Evolutionary conservation across 2,329 filamentous ascomycete genomes (phyloP).

Genomic region (Sclerotinia minor): DNA sequence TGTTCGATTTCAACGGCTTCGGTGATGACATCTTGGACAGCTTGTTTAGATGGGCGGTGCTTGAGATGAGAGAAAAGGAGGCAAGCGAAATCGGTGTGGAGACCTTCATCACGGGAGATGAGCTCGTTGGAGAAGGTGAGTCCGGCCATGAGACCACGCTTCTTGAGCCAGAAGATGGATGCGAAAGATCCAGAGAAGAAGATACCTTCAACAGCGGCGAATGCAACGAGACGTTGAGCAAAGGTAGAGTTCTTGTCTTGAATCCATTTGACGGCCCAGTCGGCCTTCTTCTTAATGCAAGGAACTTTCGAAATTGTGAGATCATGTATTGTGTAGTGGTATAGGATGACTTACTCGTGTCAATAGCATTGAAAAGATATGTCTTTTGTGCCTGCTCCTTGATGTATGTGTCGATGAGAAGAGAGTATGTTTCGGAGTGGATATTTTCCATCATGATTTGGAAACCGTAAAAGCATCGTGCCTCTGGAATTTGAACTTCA

Average conservation of each 20-base stretch:
- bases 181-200: constrained; percentile 99
- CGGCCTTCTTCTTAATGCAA: constrained; percentile 96
- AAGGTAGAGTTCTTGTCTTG: constrained; percentile 91
- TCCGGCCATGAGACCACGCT: constrained; percentile 98
- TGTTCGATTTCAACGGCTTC: constrained; percentile 95
- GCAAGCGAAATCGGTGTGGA: constrained; percentile 99
- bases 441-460: constrained; percentile 99
- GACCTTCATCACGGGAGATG: constrained; percentile 98
- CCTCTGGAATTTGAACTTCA: constrained; percentile 96
- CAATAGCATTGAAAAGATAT: constrained; percentile 97
- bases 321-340: neutral
- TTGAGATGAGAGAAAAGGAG: constrained; percentile 96
- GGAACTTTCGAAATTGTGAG: constrained; percentile 61
- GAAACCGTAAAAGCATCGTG: constrained; percentile 99
- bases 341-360: constrained; percentile 70
- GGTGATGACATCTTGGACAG: constrained; percentile 84
- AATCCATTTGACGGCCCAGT: constrained; percentile 97
- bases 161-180: constrained; percentile 99
- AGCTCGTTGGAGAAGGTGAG: constrained; percentile 99
- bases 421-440: constrained; percentile 98
- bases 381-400: constrained; percentile 93
- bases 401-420: constrained; percentile 98
- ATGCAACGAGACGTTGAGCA: constrained; percentile 91
- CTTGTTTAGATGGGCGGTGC: constrained; percentile 79
- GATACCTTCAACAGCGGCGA: constrained; percentile 97